These are phyloP conservation scores for Fusarium sambucinum DNA, from an alignment of 2,329 filamentous ascomycete genomes.

Conservation along the genomic window DNA sequence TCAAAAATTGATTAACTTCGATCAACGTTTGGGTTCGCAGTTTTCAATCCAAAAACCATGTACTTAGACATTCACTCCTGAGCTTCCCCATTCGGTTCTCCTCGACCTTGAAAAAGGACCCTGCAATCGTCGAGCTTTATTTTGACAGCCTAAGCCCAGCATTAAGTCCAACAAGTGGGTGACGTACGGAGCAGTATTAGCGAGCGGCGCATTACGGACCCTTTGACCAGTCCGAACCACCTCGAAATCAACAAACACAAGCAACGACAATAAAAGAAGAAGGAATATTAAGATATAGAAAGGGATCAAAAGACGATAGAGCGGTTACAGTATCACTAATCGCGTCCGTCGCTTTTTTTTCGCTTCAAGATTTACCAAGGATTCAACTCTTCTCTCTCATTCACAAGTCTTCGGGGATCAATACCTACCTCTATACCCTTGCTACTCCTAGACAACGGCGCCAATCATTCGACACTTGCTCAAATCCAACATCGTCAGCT, in stretches of 20 bases:
- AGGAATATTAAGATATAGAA: not conserved
- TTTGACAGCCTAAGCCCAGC: slow-evolving; percentile 4
- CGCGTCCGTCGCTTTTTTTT: not conserved
- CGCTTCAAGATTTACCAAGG: not conserved
- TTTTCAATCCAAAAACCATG: too few relatives aligned
- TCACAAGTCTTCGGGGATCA: slow-evolving; percentile 27
- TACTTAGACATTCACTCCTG: too few relatives aligned
- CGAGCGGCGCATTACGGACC: slow-evolving; percentile 38
- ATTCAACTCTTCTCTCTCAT: slow-evolving; percentile 2
- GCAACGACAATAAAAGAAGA: not conserved
- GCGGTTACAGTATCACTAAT: not conserved
- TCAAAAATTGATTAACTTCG: slow-evolving; percentile 1
- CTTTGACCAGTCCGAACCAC: slow-evolving; percentile 29
- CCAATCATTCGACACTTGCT: slow-evolving; percentile 44
- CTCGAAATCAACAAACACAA: slow-evolving; percentile 1
- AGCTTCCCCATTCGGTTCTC: not conserved
- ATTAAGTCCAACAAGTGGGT: slow-evolving; percentile 29
- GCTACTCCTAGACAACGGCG: slow-evolving; percentile 43
- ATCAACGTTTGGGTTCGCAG: not conserved
- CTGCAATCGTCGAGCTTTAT: slow-evolving; percentile 27
- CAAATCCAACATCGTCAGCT: slow-evolving; percentile 37
- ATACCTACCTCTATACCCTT: slow-evolving; percentile 23
- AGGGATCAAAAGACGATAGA: not conserved
- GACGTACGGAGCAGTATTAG: slow-evolving; percentile 43
- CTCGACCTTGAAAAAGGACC: slow-evolving; percentile 21